Conservation (phyloP, 2,329 filamentous ascomycete genomes). For the Colletotrichum gigasporum region DNA sequence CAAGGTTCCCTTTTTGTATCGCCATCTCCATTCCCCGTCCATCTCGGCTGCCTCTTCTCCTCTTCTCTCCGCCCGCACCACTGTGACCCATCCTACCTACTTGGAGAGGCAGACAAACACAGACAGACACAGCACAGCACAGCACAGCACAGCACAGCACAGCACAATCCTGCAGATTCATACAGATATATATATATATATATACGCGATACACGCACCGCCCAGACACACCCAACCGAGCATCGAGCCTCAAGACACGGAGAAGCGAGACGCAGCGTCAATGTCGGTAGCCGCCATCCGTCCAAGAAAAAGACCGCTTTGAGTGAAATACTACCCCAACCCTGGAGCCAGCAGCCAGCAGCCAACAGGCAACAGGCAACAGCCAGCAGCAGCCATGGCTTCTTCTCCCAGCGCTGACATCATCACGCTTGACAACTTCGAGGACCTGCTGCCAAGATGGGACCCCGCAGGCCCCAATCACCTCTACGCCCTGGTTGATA, state of each 20-base stretch:
- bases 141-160: neutral
- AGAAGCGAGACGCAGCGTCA: neutral
- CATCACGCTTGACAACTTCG: constrained; percentile 62
- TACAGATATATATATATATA: no score
- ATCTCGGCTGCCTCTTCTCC: neutral
- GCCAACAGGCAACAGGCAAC: no score
- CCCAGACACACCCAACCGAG: neutral
- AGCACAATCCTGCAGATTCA: no score
- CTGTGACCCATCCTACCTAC: neutral
- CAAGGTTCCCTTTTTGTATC: no score
- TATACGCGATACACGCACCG: neutral
- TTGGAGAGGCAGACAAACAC: no score
- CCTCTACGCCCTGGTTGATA: constrained; percentile 66
- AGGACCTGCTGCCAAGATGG: constrained; percentile 60
- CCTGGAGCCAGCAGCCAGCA: neutral
- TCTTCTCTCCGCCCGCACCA: neutral
- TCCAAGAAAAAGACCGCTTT: constrained; percentile 15
- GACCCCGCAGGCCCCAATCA: constrained; percentile 55
- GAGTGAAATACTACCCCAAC: constrained; percentile 24
- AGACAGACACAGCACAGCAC: neutral
- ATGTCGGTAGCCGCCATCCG: constrained; percentile 24
- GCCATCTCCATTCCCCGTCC: neutral
- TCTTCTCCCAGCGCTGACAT: constrained; percentile 49
- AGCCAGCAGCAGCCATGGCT: constrained; percentile 21
- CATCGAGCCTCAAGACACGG: neutral